phyloP scores from a whole-genome alignment of 108 stramenopile species.

The Chaetoceros tenuissimus region DNA sequence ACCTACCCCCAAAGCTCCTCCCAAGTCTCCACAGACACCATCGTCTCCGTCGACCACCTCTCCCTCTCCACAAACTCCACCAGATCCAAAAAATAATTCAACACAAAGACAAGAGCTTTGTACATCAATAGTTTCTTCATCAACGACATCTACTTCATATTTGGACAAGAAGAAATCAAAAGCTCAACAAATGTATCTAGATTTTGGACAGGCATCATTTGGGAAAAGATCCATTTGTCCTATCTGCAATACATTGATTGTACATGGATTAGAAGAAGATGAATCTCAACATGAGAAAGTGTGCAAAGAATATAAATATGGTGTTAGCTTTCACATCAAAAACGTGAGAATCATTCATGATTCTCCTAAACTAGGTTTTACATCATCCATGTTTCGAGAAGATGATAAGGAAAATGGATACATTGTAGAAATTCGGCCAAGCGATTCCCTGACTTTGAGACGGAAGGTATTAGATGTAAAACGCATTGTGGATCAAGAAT shows the following conservation, averaged over 20 bases:
- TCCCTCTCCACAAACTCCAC: no score
- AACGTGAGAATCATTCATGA: not conserved
- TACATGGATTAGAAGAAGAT: slow-evolving; percentile 64
- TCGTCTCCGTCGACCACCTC: no score
- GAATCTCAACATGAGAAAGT: slow-evolving; percentile 33
- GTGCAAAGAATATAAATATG: slow-evolving; percentile 42
- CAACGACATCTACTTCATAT: slow-evolving; percentile 4
- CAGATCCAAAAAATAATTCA: no score
- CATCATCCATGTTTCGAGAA: not conserved
- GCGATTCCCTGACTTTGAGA: slow-evolving; percentile 22
- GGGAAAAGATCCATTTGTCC: slow-evolving; percentile 50
- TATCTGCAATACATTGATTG: slow-evolving; percentile 63
- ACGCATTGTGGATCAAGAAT: slow-evolving; percentile 43
- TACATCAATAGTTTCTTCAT: slow-evolving; percentile 1
- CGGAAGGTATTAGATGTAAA: slow-evolving; percentile 38
- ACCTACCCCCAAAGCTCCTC: not conserved
- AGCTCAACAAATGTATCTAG: slow-evolving; percentile 60
- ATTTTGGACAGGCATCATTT: slow-evolving; percentile 69
- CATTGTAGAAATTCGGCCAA: slow-evolving; percentile 28
- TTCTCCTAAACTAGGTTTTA: not conserved
- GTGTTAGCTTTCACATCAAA: slow-evolving; percentile 34
- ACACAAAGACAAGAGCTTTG: no score
- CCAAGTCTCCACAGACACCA: not conserved
- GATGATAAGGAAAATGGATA: slow-evolving; percentile 5
- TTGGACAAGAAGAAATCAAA: not conserved